Conservation (phyloP, 768 basidiomycete species). For the Russula abietina region DNA sequence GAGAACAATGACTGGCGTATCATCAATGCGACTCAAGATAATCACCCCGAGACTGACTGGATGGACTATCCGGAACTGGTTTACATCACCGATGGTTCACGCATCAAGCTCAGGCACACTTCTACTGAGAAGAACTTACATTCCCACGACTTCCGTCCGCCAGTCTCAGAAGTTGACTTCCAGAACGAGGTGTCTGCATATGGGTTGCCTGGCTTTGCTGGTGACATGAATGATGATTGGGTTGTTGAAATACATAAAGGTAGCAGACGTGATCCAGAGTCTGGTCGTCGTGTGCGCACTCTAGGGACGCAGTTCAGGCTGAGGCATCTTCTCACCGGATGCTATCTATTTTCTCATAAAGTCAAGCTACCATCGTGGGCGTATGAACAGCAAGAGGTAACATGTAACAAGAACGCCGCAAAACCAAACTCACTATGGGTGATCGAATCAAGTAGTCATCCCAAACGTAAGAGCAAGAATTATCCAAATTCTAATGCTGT, state of each 20-base stretch:
- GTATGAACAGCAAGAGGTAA: slow-evolving; percentile 97
- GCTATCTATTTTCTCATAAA: slow-evolving; percentile 97
- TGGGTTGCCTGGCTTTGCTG: slow-evolving; percentile 76
- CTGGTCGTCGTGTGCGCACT: slow-evolving; percentile 66
- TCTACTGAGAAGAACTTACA: slow-evolving; percentile 82
- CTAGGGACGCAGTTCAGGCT: slow-evolving; percentile 78
- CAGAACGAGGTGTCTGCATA: slow-evolving; percentile 98
- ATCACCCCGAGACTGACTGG: slow-evolving; percentile 43
- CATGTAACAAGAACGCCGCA: slow-evolving; percentile 97
- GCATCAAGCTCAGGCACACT: slow-evolving; percentile 77
- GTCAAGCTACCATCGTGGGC: slow-evolving; percentile 98
- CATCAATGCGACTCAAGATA: slow-evolving; percentile 59
- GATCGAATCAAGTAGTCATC: slow-evolving; percentile 80
- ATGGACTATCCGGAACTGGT: slow-evolving; percentile 43
- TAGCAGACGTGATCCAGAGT: slow-evolving; percentile 56
- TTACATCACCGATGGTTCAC: slow-evolving; percentile 58
- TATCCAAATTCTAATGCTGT: neutral
- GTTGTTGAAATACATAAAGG: slow-evolving; percentile 77
- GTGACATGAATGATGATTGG: slow-evolving; percentile 94
- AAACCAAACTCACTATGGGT: slow-evolving; percentile 88
- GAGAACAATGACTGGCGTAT: slow-evolving; percentile 92
- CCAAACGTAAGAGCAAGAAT: slow-evolving; percentile 47
- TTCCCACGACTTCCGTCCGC: slow-evolving; percentile 91
- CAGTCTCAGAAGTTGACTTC: slow-evolving; percentile 96
- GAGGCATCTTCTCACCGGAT: slow-evolving; percentile 80